Percentiles rank a stretch among this genome's conserved stretches.
phyloP scores from a whole-genome alignment of 306 rosid species.

The Corylus americana region DNA sequence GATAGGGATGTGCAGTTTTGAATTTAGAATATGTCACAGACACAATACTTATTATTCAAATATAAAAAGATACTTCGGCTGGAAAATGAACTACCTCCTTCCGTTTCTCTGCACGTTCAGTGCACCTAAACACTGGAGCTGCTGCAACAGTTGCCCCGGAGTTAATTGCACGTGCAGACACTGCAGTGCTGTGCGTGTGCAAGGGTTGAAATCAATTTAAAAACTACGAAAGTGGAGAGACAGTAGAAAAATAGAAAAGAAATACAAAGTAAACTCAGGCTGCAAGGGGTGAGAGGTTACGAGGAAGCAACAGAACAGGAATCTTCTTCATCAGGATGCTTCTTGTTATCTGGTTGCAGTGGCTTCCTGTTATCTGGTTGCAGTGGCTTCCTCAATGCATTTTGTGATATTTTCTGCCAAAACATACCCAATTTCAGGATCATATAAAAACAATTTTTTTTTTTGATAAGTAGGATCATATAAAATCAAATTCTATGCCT shows the following conservation, averaged over 20 bases:
- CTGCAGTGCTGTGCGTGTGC: constrained; percentile 49
- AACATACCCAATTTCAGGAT: constrained; percentile 22
- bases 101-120: constrained; percentile 88
- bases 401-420: constrained; percentile 65
- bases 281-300: constrained; percentile 60
- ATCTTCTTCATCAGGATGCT: constrained; percentile 91
- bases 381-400: constrained; percentile 62
- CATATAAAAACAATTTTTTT: neutral
- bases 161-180: constrained; percentile 51
- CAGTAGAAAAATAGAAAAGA: constrained; percentile 20
- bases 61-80: constrained; percentile 20
- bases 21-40: neutral
- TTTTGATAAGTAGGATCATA: no score
- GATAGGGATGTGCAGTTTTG: constrained; percentile 12
- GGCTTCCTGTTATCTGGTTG: constrained; percentile 82
- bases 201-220: constrained; percentile 42
- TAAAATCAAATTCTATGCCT: neutral
- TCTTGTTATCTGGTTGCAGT: constrained; percentile 76
- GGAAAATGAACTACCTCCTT: constrained; percentile 65
- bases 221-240: constrained; percentile 18
- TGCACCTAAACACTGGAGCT: constrained; percentile 74
- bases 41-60: constrained; percentile 18
- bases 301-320: constrained; percentile 76
- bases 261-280: constrained; percentile 9
- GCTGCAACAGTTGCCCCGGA: constrained; percentile 63